Conservation (phyloP, 139 green algal species). For the Edaphochlamys debaryana region DNA sequence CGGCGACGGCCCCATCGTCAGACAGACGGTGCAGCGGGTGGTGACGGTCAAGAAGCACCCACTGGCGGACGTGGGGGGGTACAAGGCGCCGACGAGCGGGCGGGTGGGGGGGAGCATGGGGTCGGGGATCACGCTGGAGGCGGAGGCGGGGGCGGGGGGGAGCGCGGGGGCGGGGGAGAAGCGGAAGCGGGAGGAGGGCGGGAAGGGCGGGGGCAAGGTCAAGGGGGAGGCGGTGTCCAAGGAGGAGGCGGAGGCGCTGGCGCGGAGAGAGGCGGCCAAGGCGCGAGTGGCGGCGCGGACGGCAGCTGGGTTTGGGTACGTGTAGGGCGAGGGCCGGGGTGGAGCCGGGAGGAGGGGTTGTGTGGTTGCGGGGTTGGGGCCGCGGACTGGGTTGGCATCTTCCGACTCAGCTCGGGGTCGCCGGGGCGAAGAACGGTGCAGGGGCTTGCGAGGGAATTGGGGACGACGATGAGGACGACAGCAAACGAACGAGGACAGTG, state of each 20-base stretch:
- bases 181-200: slow-evolving; percentile 42
- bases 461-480: no score
- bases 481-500: no score
- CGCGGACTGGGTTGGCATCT: no score
- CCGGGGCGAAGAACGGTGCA: no score
- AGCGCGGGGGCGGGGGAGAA: neutral
- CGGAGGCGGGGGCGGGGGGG: neutral
- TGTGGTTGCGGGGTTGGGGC: no score
- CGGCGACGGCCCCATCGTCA: no score
- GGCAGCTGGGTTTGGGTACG: slow-evolving; percentile 68
- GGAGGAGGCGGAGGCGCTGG: slow-evolving; percentile 75
- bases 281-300: slow-evolving; percentile 77
- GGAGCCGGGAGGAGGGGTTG: no score
- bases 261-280: slow-evolving; percentile 76
- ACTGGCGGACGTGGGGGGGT: slow-evolving; percentile 61
- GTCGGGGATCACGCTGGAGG: neutral
- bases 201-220: no score
- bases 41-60: slow-evolving; percentile 60
- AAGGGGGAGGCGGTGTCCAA: no score
- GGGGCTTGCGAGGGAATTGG: no score
- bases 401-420: no score
- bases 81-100: slow-evolving; percentile 61
- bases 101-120: slow-evolving; percentile 51
- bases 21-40: slow-evolving; percentile 13
- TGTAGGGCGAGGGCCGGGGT: no score